Evolutionary conservation across 495 filamentous ascomycete species (phyloP).

Genomic region (Parachaetomium inaequale): DNA sequence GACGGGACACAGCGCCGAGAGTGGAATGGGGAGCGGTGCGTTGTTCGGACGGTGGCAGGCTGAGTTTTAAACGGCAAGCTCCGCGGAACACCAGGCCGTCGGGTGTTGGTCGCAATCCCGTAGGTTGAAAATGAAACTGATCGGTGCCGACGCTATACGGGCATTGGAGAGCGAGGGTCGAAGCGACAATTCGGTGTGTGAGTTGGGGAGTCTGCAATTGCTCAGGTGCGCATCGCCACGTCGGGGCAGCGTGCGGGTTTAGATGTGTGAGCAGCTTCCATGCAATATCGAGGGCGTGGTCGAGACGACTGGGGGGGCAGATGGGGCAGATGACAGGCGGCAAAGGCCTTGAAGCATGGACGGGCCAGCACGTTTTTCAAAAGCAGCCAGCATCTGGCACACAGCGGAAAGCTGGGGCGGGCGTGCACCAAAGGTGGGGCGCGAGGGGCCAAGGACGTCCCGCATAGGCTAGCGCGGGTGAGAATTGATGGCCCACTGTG

Average conservation of each 20-base stretch:
- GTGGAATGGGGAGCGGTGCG: background rate
- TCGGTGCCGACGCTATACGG: background rate
- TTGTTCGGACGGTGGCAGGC: background rate
- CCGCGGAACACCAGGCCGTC: background rate
- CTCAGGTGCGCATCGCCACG: constrained; percentile 5
- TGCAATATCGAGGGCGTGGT: constrained; percentile 19
- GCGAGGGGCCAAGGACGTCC: constrained; percentile 3
- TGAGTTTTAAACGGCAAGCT: constrained; percentile 8
- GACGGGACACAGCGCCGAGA: background rate
- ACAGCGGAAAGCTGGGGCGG: constrained; percentile 17
- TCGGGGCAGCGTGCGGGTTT: background rate
- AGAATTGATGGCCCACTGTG: constrained; percentile 8
- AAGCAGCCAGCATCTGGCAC: constrained; percentile 28
- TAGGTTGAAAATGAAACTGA: background rate
- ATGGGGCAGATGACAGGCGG: constrained; percentile 12
- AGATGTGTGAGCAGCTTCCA: constrained; percentile 13
- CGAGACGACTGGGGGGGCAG: constrained; percentile 10
- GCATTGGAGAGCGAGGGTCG: constrained; percentile 4
- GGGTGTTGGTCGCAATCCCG: constrained; percentile 1
- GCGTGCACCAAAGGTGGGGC: constrained; percentile 10
- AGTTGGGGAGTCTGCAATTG: constrained; percentile 6
- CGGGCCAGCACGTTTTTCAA: constrained; percentile 41
- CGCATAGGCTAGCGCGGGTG: constrained; percentile 15
- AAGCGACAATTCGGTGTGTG: background rate
- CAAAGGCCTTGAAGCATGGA: constrained; percentile 20